A percentile compares a stretch with the other conserved stretches of the same genome.
Evolutionary conservation across 2,329 filamentous ascomycete genomes (phyloP).

Genomic region (Arthrobotrys megalospora): DNA sequence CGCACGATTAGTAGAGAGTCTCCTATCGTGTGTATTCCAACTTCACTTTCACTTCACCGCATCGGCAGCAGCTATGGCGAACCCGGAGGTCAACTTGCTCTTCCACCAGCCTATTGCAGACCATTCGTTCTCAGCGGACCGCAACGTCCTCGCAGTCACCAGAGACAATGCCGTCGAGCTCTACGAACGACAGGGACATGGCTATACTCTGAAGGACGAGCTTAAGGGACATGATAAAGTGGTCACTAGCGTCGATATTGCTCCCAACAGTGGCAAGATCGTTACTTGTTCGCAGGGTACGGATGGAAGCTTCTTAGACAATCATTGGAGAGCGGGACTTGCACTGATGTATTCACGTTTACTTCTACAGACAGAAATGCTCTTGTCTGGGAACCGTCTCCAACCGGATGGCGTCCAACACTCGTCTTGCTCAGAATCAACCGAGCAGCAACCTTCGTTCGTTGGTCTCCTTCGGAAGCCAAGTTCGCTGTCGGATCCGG

Average conservation of each 20-base stretch:
- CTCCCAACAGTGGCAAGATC: conserved; percentile 89
- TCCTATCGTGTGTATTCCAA: conserved; percentile 59
- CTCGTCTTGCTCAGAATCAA: conserved; percentile 97
- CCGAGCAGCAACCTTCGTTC: conserved; percentile 93
- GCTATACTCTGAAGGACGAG: conserved; percentile 89
- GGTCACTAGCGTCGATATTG: conserved; percentile 96
- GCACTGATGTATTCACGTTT: not conserved
- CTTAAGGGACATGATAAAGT: conserved; percentile 97
- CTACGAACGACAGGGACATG: conserved; percentile 80
- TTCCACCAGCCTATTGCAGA: conserved; percentile 97
- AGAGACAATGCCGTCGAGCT: conserved; percentile 92
- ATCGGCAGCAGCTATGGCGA: conserved; percentile 76
- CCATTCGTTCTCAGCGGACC: conserved; percentile 97
- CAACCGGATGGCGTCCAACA: conserved; percentile 93
- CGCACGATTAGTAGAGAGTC: conserved; percentile 63
- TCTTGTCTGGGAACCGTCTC: conserved; percentile 96
- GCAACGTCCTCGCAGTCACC: conserved; percentile 87
- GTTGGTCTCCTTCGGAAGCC: conserved; percentile 95
- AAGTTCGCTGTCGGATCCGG: conserved; percentile 98
- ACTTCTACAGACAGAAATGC: conserved; percentile 85
- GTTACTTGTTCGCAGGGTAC: conserved; percentile 96
- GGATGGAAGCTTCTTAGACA: not conserved
- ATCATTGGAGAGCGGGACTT: conserved; percentile 16
- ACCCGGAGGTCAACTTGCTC: conserved; percentile 93
- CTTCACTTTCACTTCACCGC: not conserved